Conservation (phyloP, 2,329 filamentous ascomycete genomes). For the Aspergillus transmontanensis region DNA sequence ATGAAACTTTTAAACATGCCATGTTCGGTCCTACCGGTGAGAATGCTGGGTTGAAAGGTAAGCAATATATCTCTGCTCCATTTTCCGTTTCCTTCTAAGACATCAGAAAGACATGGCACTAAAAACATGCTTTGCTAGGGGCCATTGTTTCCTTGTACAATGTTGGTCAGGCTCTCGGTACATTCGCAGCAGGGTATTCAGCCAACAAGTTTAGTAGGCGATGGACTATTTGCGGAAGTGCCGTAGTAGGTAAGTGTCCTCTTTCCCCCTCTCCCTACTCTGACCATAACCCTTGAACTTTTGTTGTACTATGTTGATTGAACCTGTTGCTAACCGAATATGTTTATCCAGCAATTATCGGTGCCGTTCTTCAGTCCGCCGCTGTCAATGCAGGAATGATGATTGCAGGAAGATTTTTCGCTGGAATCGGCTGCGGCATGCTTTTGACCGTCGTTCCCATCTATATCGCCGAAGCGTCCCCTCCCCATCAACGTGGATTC, state of each 20-base stretch:
- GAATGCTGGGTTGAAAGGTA: constrained; percentile 16
- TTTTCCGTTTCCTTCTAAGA: not conserved
- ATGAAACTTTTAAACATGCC: constrained; percentile 20
- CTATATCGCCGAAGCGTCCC: constrained; percentile 30
- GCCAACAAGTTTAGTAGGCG: constrained; percentile 39
- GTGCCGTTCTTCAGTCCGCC: constrained; percentile 22
- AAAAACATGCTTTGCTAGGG: constrained; percentile 6
- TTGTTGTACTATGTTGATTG: not conserved
- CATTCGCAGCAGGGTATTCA: constrained; percentile 31
- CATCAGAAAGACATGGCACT: not conserved
- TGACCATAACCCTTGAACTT: not conserved
- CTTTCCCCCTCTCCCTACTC: not conserved
- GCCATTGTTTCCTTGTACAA: constrained; percentile 26
- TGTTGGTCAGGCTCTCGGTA: constrained; percentile 24
- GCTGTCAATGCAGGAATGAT: constrained; percentile 22
- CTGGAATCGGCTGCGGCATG: constrained; percentile 21
- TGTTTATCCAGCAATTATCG: constrained; percentile 16
- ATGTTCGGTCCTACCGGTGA: constrained; percentile 19
- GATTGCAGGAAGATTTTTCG: constrained; percentile 25
- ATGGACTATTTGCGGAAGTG: constrained; percentile 36
- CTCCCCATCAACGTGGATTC: constrained; percentile 29
- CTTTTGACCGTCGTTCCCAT: constrained; percentile 24
- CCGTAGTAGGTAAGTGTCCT: constrained; percentile 21
- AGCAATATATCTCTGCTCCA: not conserved
- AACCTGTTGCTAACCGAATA: not conserved